Percentiles rank a stretch among this genome's conserved stretches.
Evolutionary conservation across 2,329 filamentous ascomycete species (phyloP).

Genomic region (Fusarium caatingaense): DNA sequence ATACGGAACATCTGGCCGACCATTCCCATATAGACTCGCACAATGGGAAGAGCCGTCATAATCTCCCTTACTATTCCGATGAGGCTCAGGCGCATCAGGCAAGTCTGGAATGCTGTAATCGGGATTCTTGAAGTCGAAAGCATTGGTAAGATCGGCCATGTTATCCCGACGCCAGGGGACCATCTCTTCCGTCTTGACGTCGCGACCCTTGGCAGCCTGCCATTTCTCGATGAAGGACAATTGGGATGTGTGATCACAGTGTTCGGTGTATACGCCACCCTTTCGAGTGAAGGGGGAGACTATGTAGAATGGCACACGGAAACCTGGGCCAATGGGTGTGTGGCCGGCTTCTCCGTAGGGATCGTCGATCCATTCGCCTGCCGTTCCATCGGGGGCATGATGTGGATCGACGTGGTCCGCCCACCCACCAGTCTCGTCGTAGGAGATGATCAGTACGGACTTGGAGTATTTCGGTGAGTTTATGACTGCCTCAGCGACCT

Average conservation of each 20-base stretch:
- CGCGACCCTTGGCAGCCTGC: slow-evolving; percentile 14
- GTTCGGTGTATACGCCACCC: slow-evolving; percentile 13
- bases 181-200: neutral
- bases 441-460: neutral
- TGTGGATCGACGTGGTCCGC: slow-evolving; percentile 12
- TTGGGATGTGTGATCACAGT: slow-evolving; percentile 10
- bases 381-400: neutral
- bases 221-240: neutral
- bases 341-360: slow-evolving; percentile 3
- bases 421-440: slow-evolving; percentile 16
- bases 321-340: neutral
- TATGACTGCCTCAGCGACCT: slow-evolving; percentile 13
- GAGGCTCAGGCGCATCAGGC: neutral
- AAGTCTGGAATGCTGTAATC: neutral
- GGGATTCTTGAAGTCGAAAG: slow-evolving; percentile 5
- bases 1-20: neutral
- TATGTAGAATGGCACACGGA: slow-evolving; percentile 19
- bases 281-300: slow-evolving; percentile 11
- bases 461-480: slow-evolving; percentile 19
- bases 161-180: slow-evolving; percentile 13
- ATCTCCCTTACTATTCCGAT: neutral
- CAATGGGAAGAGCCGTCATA: slow-evolving; percentile 11
- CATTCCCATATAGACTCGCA: neutral
- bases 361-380: slow-evolving; percentile 20
- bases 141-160: slow-evolving; percentile 18